A percentile compares a stretch with the other conserved stretches of the same genome.
These are phyloP conservation scores for Xylaria polymorpha DNA, from an alignment of 2,329 filamentous ascomycete genomes.

Conservation along the genomic window DNA sequence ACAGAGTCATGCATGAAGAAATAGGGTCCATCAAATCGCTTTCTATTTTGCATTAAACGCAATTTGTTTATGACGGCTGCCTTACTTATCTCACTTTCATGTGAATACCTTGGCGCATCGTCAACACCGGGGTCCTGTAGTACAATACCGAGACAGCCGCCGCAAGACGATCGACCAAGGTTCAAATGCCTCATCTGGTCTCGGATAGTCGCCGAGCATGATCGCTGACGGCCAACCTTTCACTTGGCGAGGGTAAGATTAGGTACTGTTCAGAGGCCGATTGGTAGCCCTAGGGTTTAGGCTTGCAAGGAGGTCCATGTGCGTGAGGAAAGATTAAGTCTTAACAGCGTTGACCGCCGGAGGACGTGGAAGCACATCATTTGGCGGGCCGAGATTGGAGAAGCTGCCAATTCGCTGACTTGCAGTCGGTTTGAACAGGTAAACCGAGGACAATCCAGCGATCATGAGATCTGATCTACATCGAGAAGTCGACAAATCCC, in stretches of 20 bases:
- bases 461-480: constrained; percentile 36
- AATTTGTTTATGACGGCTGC: background rate
- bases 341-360: constrained; percentile 20
- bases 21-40: background rate
- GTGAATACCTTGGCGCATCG: constrained; percentile 1
- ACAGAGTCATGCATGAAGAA: background rate
- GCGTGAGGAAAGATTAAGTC: background rate
- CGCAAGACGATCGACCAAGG: constrained; percentile 7
- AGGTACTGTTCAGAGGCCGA: constrained; percentile 10
- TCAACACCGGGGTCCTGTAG: constrained; percentile 13
- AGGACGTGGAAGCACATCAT: constrained; percentile 37
- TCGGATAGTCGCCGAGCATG: constrained; percentile 13
- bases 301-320: background rate
- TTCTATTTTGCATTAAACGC: background rate
- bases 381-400: constrained; percentile 33
- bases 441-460: constrained; percentile 20
- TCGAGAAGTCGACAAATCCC: constrained; percentile 42
- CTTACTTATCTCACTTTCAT: constrained; percentile 5
- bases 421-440: constrained; percentile 18
- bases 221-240: background rate
- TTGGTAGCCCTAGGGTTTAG: constrained; percentile 8
- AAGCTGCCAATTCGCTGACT: constrained; percentile 22
- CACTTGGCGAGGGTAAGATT: constrained; percentile 8
- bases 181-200: constrained; percentile 16
- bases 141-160: constrained; percentile 25